phyloP scores from a whole-genome alignment of 1,284 basidiomycete species.

The Leccinum pachyderme region DNA sequence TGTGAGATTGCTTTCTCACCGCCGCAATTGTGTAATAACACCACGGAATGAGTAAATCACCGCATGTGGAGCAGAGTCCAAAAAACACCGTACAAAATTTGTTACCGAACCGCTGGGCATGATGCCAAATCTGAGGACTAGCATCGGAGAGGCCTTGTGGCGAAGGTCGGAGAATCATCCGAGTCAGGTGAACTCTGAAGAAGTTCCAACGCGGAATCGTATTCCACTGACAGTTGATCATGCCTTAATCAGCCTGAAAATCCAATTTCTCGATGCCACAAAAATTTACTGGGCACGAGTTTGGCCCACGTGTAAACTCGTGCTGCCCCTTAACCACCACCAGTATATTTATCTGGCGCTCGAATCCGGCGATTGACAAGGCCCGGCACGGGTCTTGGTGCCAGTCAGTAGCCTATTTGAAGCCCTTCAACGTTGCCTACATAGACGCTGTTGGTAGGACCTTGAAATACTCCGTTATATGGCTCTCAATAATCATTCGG shows the following conservation, averaged over 20 bases:
- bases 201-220: not conserved
- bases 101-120: not conserved
- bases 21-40: not conserved
- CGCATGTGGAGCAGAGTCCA: not conserved
- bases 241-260: not conserved
- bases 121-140: not conserved
- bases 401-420: not conserved
- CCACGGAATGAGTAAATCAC: not conserved
- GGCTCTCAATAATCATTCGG: too few relatives aligned
- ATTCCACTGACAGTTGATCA: not conserved
- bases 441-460: not conserved
- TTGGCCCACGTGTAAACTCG: not conserved
- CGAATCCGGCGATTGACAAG: not conserved
- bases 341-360: not conserved
- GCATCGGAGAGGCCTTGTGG: not conserved
- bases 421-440: not conserved
- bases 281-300: not conserved
- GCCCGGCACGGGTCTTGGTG: not conserved
- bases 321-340: not conserved
- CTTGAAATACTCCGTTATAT: not conserved
- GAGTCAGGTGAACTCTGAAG: not conserved
- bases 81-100: not conserved
- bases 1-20: not conserved
- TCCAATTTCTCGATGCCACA: not conserved
- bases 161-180: not conserved